Evolutionary conservation across 108 stramenopile species (phyloP).

Genomic region (Skeletonema tropicum): DNA sequence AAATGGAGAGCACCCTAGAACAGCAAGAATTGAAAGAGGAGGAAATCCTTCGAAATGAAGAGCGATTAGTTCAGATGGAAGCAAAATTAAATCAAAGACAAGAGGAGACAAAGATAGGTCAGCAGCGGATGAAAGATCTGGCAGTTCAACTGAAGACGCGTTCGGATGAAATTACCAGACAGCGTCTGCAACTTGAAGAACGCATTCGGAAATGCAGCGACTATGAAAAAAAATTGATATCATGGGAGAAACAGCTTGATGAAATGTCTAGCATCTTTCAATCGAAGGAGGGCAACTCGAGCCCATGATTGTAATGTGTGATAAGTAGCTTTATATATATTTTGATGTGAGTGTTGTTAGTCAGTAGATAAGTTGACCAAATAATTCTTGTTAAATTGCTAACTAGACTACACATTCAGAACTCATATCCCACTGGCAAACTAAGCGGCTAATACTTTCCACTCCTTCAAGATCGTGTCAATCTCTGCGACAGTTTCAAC

Average conservation of each 20-base stretch:
- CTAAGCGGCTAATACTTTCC: conserved; percentile 35
- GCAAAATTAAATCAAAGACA: conserved; percentile 27
- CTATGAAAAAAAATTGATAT: conserved; percentile 35
- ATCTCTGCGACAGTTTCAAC: conserved; percentile 69
- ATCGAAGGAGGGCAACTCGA: conserved; percentile 6
- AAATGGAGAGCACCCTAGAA: conserved; percentile 25
- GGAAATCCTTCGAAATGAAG: conserved; percentile 28
- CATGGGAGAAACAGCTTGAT: conserved; percentile 47
- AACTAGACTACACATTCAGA: neutral
- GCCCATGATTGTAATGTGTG: neutral
- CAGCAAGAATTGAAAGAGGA: conserved; percentile 40
- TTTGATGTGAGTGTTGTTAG: neutral
- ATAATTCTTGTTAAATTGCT: neutral
- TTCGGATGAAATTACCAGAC: conserved; percentile 38
- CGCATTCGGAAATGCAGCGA: conserved; percentile 33
- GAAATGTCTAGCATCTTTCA: conserved; percentile 38
- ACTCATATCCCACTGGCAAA: neutral
- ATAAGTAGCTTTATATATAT: neutral
- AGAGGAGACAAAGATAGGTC: conserved; percentile 28
- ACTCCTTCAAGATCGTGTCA: conserved; percentile 40
- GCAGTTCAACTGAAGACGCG: conserved; percentile 44
- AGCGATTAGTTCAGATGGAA: conserved; percentile 34
- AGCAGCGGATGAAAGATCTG: conserved; percentile 43
- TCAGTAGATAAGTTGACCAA: neutral
- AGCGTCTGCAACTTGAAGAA: conserved; percentile 39